phyloP scores from a whole-genome alignment of 1,139 yeast species.

The Yamadazyma spencermartinsiae region DNA sequence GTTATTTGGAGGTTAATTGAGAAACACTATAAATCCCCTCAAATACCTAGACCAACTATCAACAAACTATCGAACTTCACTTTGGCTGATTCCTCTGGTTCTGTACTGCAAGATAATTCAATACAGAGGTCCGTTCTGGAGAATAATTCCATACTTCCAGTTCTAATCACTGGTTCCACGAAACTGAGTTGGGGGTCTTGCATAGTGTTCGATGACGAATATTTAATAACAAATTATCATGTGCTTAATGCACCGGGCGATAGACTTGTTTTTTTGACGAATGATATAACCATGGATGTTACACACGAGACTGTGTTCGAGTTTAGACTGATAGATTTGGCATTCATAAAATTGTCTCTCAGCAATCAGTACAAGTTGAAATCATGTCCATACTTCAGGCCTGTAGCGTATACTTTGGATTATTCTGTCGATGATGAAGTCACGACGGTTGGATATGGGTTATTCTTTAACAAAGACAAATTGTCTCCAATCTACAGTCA shows the following conservation, averaged over 20 bases:
- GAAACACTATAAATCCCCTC: constrained; percentile 6
- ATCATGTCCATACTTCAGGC: constrained; percentile 4
- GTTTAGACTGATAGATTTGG: constrained; percentile 33
- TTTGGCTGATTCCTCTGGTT: not conserved
- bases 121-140: not conserved
- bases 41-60: constrained; percentile 2
- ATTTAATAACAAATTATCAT: constrained; percentile 38
- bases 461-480: constrained; percentile 33
- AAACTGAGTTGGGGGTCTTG: constrained; percentile 39
- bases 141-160: constrained; percentile 19
- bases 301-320: constrained; percentile 27
- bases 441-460: constrained; percentile 57
- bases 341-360: constrained; percentile 30
- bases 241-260: constrained; percentile 27
- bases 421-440: constrained; percentile 37
- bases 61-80: not conserved
- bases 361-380: constrained; percentile 13
- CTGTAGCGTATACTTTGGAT: constrained; percentile 11
- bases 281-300: constrained; percentile 9
- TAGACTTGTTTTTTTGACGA: constrained; percentile 11
- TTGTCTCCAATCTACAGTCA: constrained; percentile 43
- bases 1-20: constrained; percentile 13
- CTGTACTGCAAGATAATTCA: not conserved
- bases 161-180: constrained; percentile 11
- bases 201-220: constrained; percentile 24